Percentiles rank a stretch among this genome's conserved stretches.
Evolutionary conservation across 2,329 filamentous ascomycete species (phyloP).

Genomic region (Gnomoniopsis smithogilvyi): DNA sequence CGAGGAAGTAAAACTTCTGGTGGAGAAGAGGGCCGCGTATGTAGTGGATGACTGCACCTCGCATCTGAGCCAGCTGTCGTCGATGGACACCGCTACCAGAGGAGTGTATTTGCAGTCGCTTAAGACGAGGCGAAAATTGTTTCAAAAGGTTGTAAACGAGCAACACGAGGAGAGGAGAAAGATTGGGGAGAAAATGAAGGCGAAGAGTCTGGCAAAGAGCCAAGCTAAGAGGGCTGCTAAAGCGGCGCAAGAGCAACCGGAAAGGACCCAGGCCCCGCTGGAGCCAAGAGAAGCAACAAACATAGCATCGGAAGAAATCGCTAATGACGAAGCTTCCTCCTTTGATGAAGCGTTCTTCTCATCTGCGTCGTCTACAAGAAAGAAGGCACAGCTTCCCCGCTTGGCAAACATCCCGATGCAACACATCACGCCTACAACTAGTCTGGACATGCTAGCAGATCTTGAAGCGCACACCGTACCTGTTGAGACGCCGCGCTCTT

Average conservation of each 20-base stretch:
- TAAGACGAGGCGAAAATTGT: conserved; percentile 38
- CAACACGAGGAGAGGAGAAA: conserved; percentile 31
- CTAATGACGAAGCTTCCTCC: background rate
- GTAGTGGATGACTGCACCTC: conserved; percentile 75
- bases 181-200: conserved; percentile 20
- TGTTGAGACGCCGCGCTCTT: conserved; percentile 46
- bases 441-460: conserved; percentile 28
- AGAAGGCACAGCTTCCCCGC: background rate
- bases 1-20: conserved; percentile 80
- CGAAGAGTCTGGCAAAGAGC: conserved; percentile 9
- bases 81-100: conserved; percentile 55
- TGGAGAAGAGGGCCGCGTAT: conserved; percentile 73
- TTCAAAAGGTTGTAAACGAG: conserved; percentile 38
- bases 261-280: background rate
- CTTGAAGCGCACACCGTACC: conserved; percentile 9
- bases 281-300: background rate
- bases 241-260: background rate
- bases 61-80: conserved; percentile 63
- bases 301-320: background rate
- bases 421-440: conserved; percentile 41
- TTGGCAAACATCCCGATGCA: conserved; percentile 28
- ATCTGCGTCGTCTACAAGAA: background rate
- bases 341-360: conserved; percentile 1
- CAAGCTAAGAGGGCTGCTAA: background rate
- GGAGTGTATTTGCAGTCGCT: conserved; percentile 62